Conservation (phyloP, 345 rosid species). For the Hibiscus syriacus region DNA sequence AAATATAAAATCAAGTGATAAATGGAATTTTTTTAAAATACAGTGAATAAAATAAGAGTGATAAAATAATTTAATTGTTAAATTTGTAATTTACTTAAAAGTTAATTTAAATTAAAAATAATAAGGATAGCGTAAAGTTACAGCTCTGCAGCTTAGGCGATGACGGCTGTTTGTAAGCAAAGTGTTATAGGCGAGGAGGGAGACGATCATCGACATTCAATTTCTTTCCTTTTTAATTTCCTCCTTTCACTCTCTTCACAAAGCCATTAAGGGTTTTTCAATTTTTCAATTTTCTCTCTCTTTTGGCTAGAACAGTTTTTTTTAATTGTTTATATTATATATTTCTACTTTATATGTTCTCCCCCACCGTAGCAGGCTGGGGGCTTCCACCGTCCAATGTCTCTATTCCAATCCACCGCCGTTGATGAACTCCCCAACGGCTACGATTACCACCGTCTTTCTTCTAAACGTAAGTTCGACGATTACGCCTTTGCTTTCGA, state of each 20-base stretch:
- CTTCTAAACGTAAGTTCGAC: slow-evolving; percentile 67
- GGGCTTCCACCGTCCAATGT: slow-evolving; percentile 38
- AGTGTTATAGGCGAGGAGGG: neutral
- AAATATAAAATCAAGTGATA: no score
- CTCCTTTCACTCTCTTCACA: neutral
- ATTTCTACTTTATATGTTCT: slow-evolving; percentile 13
- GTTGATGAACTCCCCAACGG: slow-evolving; percentile 27
- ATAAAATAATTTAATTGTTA: no score
- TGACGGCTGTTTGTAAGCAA: neutral
- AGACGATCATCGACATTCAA: neutral
- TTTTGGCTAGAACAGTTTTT: no score
- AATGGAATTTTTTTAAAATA: no score
- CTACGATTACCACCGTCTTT: slow-evolving; percentile 28
- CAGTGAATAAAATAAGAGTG: no score
- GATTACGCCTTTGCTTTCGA: slow-evolving; percentile 41
- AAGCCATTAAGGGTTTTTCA: neutral
- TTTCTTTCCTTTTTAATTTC: neutral
- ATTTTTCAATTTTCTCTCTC: neutral
- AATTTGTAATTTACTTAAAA: no score
- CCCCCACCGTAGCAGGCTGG: slow-evolving; percentile 43
- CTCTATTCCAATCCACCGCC: slow-evolving; percentile 32
- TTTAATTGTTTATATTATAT: no score
- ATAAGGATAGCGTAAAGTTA: neutral
- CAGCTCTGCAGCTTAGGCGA: neutral
- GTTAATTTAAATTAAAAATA: no score